Base-by-base conservation (phyloP, 352 stramenopile species). In the Achlya hypogyna region DNA sequence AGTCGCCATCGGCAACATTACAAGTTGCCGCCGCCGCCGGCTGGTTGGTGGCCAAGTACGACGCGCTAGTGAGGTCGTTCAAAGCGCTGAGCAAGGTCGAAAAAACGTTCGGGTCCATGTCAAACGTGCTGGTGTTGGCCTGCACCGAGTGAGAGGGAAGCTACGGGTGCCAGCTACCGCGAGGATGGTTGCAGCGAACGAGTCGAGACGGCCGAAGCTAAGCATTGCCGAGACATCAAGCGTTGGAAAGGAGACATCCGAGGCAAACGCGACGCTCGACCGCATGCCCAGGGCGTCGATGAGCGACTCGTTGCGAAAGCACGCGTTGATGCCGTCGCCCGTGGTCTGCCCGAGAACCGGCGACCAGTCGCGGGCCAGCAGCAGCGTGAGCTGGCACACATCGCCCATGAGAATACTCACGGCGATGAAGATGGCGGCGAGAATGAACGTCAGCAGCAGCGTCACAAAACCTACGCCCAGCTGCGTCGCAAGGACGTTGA, bases 301-400 rank as follows among this genome's bases (percentile, higher is more conserved):
- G 23, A 90, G 73, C 35, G 78, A 87, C 47, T 76, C 62, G 59
- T 87, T 81, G 10, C 74, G 56, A 59, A 90, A 90, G 34, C 81
- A 90, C 1, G 81, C 78, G 68, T 90, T 82, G 29, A 84, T 59
- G 2, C 67, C 71, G 42, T 84, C 75, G 54, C 54, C 54, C 14
- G 72, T 76, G n/a, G 67, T 67, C 1, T 82, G 75, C 0, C 82
- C 80, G 5, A 90, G 71, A 20, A 76, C 56, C 12, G 86, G 71
- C 1, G 77, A 81, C 82, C 82, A 90, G 72, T 90, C 80, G 1
- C 62, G 23, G 1, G 70, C 62, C 18, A 88, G 66, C 53, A 90
- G 78, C 23, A 53, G 14, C 1, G 79, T 78, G 6, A 88, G 56
- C 60, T 88, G 77, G 38, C 82, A 90, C 20, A 76, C 75, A 63